These are phyloP conservation scores for Colletotrichum brevisporum DNA, from an alignment of 2,329 filamentous ascomycete genomes.

Conservation along the genomic window DNA sequence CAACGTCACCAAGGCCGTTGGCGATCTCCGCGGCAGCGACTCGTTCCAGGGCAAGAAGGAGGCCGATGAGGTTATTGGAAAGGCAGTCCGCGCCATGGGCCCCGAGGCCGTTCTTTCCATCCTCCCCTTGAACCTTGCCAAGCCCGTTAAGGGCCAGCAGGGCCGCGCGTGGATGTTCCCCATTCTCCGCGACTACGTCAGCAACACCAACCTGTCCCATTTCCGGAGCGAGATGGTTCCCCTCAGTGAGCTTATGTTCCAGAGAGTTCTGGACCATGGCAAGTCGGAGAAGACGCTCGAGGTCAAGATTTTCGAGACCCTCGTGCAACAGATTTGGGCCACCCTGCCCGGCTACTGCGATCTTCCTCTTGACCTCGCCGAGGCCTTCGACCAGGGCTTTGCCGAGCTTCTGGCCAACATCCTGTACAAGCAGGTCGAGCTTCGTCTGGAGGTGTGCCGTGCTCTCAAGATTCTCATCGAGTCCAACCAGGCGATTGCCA, in stretches of 20 bases:
- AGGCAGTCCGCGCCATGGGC: constrained; percentile 90
- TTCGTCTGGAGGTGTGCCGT: constrained; percentile 89
- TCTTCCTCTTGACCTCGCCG: constrained; percentile 82
- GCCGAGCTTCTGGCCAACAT: constrained; percentile 93
- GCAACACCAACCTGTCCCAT: constrained; percentile 88
- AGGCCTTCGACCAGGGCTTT: constrained; percentile 88
- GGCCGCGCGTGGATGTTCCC: constrained; percentile 96
- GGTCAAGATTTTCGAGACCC: constrained; percentile 96
- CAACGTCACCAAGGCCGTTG: constrained; percentile 82
- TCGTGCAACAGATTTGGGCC: constrained; percentile 96
- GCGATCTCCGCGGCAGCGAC: constrained; percentile 88
- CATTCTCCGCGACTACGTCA: constrained; percentile 88
- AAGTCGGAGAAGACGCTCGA: constrained; percentile 92
- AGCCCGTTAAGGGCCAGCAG: constrained; percentile 81
- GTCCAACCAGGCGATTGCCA: constrained; percentile 86
- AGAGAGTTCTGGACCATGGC: constrained; percentile 87
- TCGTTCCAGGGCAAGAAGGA: constrained; percentile 95
- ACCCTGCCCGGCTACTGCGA: constrained; percentile 96
- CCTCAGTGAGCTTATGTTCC: constrained; percentile 90
- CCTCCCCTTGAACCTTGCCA: constrained; percentile 87
- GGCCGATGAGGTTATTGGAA: constrained; percentile 90
- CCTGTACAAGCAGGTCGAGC: constrained; percentile 90
- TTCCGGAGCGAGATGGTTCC: constrained; percentile 91
- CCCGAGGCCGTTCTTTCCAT: constrained; percentile 86
- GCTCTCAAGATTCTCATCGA: constrained; percentile 90